Conservation (phyloP, 2,329 filamentous ascomycete genomes). For the Xylariomycetidae sp. region DNA sequence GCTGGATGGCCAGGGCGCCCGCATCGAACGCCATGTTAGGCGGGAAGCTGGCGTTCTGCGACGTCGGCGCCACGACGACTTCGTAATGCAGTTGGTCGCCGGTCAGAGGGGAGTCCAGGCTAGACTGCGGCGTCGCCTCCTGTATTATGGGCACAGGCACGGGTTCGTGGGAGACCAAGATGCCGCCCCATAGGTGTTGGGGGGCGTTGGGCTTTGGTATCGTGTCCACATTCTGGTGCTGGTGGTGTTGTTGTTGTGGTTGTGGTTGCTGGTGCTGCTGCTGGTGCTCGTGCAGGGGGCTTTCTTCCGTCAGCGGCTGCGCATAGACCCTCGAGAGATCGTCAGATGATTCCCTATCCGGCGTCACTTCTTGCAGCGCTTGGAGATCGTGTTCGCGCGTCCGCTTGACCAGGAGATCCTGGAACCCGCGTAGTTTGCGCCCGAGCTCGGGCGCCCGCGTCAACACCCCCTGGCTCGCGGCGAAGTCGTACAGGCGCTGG, state of each 20-base stretch:
- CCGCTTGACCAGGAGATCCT: conserved; percentile 49
- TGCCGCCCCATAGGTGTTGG: conserved; percentile 9
- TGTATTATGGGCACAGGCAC: not conserved
- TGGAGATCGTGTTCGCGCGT: conserved; percentile 31
- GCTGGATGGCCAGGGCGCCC: conserved; percentile 16
- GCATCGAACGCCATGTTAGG: conserved; percentile 29
- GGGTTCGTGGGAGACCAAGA: conserved; percentile 12
- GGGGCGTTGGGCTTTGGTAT: conserved; percentile 6
- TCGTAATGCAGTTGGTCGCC: conserved; percentile 33
- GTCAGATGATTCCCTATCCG: conserved; percentile 10
- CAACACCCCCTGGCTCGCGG: conserved; percentile 53
- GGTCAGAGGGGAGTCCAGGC: conserved; percentile 1
- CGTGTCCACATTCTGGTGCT: conserved; percentile 1
- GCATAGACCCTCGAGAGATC: too few relatives aligned
- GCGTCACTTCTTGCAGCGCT: conserved; percentile 18
- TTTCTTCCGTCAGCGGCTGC: too few relatives aligned
- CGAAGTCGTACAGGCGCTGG: conserved; percentile 59
- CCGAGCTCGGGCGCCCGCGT: conserved; percentile 53
- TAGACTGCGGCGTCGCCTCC: conserved; percentile 1
- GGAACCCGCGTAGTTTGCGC: conserved; percentile 55
- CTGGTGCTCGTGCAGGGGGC: not conserved
- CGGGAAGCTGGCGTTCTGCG: conserved; percentile 51
- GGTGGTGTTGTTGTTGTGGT: not conserved
- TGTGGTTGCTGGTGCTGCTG: not conserved
- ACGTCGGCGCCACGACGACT: conserved; percentile 46